Evolutionary conservation across 2,329 filamentous ascomycete species (phyloP).

Genomic region (Phaeophleospora eucalypticola): DNA sequence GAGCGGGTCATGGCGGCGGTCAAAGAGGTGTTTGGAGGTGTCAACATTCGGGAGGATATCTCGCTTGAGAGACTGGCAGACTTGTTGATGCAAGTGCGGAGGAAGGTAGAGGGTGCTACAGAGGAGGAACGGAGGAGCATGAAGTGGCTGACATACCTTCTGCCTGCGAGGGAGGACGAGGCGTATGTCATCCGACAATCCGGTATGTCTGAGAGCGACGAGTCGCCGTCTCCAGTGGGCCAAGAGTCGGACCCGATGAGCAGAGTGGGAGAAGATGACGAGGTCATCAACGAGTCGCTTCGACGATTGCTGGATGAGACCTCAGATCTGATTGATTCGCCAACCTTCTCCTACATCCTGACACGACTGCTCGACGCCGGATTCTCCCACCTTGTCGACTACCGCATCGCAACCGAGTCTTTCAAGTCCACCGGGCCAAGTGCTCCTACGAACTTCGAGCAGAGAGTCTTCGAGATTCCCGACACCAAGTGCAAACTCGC

Average conservation of each 20-base stretch:
- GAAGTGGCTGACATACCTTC: conserved; percentile 78
- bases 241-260: conserved; percentile 18
- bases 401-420: conserved; percentile 71
- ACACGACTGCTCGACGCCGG: conserved; percentile 80
- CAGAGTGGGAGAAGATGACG: conserved; percentile 18
- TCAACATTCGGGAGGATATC: conserved; percentile 85
- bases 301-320: conserved; percentile 90
- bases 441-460: conserved; percentile 45
- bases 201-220: conserved; percentile 57
- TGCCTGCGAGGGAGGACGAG: conserved; percentile 76
- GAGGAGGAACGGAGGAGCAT: conserved; percentile 59
- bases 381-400: conserved; percentile 78
- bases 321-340: conserved; percentile 90
- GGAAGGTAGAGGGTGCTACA: conserved; percentile 73
- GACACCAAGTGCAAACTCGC: conserved; percentile 68
- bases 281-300: conserved; percentile 55
- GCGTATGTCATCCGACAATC: conserved; percentile 80
- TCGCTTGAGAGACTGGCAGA: conserved; percentile 75
- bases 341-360: conserved; percentile 81
- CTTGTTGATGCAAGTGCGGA: conserved; percentile 77
- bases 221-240: conserved; percentile 24
- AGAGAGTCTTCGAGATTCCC: conserved; percentile 48
- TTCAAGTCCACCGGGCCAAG: conserved; percentile 56
- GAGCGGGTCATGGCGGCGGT: conserved; percentile 80
- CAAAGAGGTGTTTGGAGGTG: conserved; percentile 78